Conservation (phyloP, 129 eudicot species). For the Saussurea involucrata region DNA sequence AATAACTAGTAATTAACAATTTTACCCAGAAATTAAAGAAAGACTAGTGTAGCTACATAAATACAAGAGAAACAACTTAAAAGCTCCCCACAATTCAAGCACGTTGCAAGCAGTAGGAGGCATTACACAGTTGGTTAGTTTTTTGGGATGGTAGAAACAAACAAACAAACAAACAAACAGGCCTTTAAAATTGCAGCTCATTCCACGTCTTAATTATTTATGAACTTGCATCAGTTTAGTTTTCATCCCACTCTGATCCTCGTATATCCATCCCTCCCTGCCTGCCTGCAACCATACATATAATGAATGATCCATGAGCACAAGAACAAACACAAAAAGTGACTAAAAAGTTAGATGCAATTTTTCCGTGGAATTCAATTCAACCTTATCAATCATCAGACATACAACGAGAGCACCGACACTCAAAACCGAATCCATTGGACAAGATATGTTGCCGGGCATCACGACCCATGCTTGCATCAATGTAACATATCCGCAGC, state of each 20-base stretch:
- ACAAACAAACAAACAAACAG: neutral
- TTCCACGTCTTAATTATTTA: neutral
- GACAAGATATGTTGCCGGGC: slow-evolving; percentile 68
- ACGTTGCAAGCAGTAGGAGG: no score
- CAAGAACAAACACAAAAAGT: no score
- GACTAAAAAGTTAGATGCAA: neutral
- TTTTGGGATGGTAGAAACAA: neutral
- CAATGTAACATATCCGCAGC: slow-evolving; percentile 85
- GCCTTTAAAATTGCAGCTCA: neutral
- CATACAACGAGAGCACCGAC: slow-evolving; percentile 67
- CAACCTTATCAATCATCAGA: slow-evolving; percentile 43
- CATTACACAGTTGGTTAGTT: no score
- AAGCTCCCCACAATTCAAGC: no score
- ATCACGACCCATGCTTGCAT: slow-evolving; percentile 83
- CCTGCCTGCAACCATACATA: neutral
- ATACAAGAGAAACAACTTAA: no score
- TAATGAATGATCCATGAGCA: neutral
- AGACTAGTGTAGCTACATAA: no score
- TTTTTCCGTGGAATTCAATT: neutral
- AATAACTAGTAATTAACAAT: no score
- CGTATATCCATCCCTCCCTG: neutral
- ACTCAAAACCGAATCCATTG: slow-evolving; percentile 74
- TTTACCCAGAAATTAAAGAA: no score
- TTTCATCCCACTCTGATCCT: neutral
- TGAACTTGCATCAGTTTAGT: neutral